phyloP scores from a whole-genome alignment of 495 filamentous ascomycete species.

The Penicillium alfredii region DNA sequence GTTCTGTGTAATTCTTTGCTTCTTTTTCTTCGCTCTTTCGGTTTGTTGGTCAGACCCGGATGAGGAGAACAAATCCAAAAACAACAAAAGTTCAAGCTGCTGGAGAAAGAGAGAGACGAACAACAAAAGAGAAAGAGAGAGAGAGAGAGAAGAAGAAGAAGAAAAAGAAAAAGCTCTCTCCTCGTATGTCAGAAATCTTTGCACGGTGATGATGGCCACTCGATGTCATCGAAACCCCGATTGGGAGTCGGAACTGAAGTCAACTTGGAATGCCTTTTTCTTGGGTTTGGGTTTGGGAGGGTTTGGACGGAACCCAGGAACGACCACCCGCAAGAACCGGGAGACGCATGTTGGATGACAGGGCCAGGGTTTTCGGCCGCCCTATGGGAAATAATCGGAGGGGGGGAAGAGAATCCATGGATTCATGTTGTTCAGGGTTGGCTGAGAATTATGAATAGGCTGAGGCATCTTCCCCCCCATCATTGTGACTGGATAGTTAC shows the following conservation, averaged over 20 bases:
- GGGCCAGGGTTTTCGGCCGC: slow-evolving; percentile 3
- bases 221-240: slow-evolving; percentile 21
- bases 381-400: slow-evolving; percentile 20
- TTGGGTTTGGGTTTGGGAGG: slow-evolving; percentile 1
- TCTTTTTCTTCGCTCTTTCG: too few relatives aligned
- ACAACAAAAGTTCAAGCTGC: too few relatives aligned
- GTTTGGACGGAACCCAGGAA: not conserved
- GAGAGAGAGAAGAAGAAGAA: not conserved
- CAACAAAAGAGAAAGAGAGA: slow-evolving; percentile 2
- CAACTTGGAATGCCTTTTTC: slow-evolving; percentile 1
- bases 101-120: not conserved
- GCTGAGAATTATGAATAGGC: too few relatives aligned
- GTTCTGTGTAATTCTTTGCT: too few relatives aligned
- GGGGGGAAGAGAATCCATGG: slow-evolving; percentile 7
- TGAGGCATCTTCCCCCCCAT: too few relatives aligned
- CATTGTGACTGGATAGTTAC: slow-evolving; percentile 21
- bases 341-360: slow-evolving; percentile 5
- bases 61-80: too few relatives aligned
- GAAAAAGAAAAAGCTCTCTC: slow-evolving; percentile 5
- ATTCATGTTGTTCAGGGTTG: not conserved
- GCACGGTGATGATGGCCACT: slow-evolving; percentile 15
- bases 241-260: slow-evolving; percentile 7
- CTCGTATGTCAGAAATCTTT: slow-evolving; percentile 4
- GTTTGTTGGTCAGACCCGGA: too few relatives aligned
- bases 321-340: too few relatives aligned